Percentiles rank a stretch among this genome's conserved stretches.
These are phyloP conservation scores for Daldinia vernicosa DNA, from an alignment of 495 filamentous ascomycete species.

Conservation along the genomic window DNA sequence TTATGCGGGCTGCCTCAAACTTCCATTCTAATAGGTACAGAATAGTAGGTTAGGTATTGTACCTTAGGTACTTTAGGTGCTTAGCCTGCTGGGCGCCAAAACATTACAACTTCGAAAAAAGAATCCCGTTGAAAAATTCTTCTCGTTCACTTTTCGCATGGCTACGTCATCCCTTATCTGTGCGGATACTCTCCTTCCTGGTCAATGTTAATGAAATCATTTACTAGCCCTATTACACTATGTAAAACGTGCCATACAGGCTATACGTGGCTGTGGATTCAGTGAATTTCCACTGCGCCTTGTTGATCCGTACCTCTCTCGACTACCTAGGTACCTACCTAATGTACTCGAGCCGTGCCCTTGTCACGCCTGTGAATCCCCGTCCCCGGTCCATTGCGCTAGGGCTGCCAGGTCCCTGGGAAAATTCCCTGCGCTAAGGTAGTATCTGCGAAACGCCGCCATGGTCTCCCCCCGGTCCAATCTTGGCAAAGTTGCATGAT, in stretches of 20 bases:
- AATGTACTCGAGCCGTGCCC: not conserved
- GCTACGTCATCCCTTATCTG: constrained; percentile 9
- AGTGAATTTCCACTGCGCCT: constrained; percentile 22
- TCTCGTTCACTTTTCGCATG: constrained; percentile 1
- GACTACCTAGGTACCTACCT: too few relatives aligned
- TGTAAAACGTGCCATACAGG: not conserved
- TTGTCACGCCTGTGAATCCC: constrained; percentile 5
- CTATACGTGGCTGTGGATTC: constrained; percentile 25
- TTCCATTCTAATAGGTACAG: too few relatives aligned
- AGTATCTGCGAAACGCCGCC: constrained; percentile 18
- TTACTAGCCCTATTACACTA: not conserved
- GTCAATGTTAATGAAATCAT: constrained; percentile 17
- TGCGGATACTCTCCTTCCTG: constrained; percentile 2
- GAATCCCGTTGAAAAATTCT: constrained; percentile 7
- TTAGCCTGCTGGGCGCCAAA: not conserved
- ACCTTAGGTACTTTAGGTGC: not conserved
- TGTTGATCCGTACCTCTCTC: constrained; percentile 6
- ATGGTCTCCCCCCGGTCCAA: not conserved
- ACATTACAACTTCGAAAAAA: constrained; percentile 12
- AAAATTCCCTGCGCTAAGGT: constrained; percentile 24
- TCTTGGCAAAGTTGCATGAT: constrained; percentile 3
- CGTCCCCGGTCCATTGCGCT: constrained; percentile 6
- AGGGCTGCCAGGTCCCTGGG: constrained; percentile 37
- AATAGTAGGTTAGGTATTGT: not conserved
- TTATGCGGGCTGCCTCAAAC: constrained; percentile 37